Base-by-base conservation (phyloP, 441 rosid genomes). In the Syzygium malaccense region DNA sequence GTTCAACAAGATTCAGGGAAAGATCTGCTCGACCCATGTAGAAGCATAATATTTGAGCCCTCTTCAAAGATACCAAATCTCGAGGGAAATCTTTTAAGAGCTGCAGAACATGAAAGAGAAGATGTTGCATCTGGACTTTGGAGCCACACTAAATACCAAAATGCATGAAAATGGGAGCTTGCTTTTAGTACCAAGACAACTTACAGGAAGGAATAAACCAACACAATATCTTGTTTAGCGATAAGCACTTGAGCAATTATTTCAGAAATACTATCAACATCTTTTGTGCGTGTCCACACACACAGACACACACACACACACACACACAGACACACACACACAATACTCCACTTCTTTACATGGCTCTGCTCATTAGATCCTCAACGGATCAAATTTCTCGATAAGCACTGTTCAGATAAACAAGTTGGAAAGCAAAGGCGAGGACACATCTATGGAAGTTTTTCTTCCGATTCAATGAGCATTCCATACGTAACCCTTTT, bases 41-140 rank as follows among this genome's bases (percentile, higher is more conserved):
- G 93, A 96, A 97, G 89, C 98, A 92, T 55, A 95, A 89, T 30
- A 93, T 5, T 88, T 98, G 98, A 56, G 93, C 97, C 91, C 99
- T 95, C 93, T 96, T 95, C 87, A 96, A 90, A 87, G 99, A 93
- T 78, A 86, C 92, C 90, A 95, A 89, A 92, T 98, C 99, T 89
- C 90, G 94, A 5, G 99, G 99, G 91, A 93, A 98, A 53, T 91
- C 93, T 89, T 89, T 89, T 85, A 97, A 91, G 26, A 94, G 95
- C 98, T 98, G 96, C 91, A 95, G 89, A 87, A 64, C 37, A 88
- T 23, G 57, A 89, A 25, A 88, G 55, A 87, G n/a, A 89, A 33
- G 86, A 86, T 85, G 64, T 55, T 3, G 26, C 48, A 6, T 85
- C 64, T 55, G 86, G 86, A 32, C 26, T 85, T 71, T 19, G 2